phyloP scores from a whole-genome alignment of 768 basidiomycete species.

The Amanita rubescens region DNA sequence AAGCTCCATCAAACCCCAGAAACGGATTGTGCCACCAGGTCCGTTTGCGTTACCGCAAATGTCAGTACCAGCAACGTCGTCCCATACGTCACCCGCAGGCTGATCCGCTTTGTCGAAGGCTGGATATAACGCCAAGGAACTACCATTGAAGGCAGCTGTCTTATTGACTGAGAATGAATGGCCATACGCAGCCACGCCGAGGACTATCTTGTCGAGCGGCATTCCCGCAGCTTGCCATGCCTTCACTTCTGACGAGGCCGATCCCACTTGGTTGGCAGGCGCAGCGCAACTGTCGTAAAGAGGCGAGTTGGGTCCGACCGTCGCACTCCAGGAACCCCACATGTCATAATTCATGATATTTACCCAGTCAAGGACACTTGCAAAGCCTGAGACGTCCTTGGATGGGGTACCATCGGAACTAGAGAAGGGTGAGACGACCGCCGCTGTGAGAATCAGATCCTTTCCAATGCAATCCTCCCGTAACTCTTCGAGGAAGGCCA shows the following conservation, averaged over 20 bases:
- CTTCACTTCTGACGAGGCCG: slow-evolving; percentile 63
- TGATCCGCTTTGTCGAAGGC: slow-evolving; percentile 41
- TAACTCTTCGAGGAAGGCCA: slow-evolving; percentile 70
- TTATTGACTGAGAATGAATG: slow-evolving; percentile 61
- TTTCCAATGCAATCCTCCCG: slow-evolving; percentile 45
- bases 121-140: slow-evolving; percentile 40
- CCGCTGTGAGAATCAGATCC: slow-evolving; percentile 52
- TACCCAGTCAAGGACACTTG: slow-evolving; percentile 51
- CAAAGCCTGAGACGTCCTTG: slow-evolving; percentile 62
- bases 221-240: slow-evolving; percentile 75
- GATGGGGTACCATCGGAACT: slow-evolving; percentile 46
- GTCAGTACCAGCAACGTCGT: slow-evolving; percentile 42
- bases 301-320: slow-evolving; percentile 83
- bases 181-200: slow-evolving; percentile 81
- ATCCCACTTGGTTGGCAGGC: slow-evolving; percentile 54
- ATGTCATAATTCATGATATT: slow-evolving; percentile 68
- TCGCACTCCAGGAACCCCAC: slow-evolving; percentile 53
- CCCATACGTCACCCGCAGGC: slow-evolving; percentile 61
- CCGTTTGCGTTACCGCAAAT: slow-evolving; percentile 46
- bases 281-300: slow-evolving; percentile 70
- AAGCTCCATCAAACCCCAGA: slow-evolving; percentile 53
- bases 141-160: slow-evolving; percentile 35
- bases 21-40: slow-evolving; percentile 51
- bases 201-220: slow-evolving; percentile 58
- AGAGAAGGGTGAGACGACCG: slow-evolving; percentile 32